Base-by-base conservation (phyloP, 306 rosid genomes). In the Lathyrus tuberosus region DNA sequence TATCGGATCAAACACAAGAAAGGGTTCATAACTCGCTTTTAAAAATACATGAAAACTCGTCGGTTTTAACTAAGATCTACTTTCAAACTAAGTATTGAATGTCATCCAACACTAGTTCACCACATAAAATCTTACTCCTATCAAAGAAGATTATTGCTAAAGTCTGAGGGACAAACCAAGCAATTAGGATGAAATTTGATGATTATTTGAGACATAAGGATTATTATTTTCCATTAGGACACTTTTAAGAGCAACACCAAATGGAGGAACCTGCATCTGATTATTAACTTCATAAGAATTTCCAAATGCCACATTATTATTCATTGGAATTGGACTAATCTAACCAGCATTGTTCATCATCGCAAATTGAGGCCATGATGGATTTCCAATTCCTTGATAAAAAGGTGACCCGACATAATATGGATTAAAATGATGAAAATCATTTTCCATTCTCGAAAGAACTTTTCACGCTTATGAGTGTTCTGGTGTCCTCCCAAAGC, bases 401-500 rank as follows among this genome's bases (percentile, higher is more conserved):
- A 57, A 28, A 6, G 62, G 40, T 13, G 40, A 6, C 62, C 18
- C 17, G 5, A 16, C 18, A 28, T 6, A 35, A 7, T 35, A 35
- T 35, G 40, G 40, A 35, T 7, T 5, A 0, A 13, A 33, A n/a
- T 17, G 46, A 16, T 26, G 5, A 18, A 9, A 7, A 35, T 37
- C 63, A 71, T 35, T 67, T 0, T 67, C 61, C 20, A 61, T 51
- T 58, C 30, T 73, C 12, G 73, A 63, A 2, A 78, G 76, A 84
- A 79, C 12, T 88, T 65, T 65, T 89, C 88, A 0, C 75, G 79
- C 47, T 67, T 81, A 71, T 89, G 92, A 12, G 92, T 90, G 37
- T 89, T 89, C 30, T 89, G 96, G 71, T 89, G 96, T 61, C 96
- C 90, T 1, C 92, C 96, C 0, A 89, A 69, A 0, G 86, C 96